These are phyloP conservation scores for Phylloporus sp. DNA, from an alignment of 768 basidiomycete genomes.

Conservation along the genomic window DNA sequence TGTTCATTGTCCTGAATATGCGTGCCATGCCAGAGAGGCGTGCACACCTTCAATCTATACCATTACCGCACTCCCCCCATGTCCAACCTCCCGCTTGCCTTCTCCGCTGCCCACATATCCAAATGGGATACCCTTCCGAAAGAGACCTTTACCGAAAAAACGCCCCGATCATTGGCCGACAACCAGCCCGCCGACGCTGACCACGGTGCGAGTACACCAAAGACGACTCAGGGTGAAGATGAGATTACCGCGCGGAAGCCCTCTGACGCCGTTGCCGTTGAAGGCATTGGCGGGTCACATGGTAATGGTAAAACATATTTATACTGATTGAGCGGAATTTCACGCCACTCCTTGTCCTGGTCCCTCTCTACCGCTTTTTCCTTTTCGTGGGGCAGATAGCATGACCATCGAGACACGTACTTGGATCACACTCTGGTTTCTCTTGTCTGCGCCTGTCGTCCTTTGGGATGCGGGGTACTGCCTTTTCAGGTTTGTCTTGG, in stretches of 20 bases:
- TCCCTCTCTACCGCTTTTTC: neutral
- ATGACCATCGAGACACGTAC: slow-evolving; percentile 52
- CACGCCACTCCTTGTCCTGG: neutral
- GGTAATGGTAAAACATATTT: neutral
- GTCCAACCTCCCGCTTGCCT: slow-evolving; percentile 18
- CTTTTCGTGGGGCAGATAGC: neutral
- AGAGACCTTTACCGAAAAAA: neutral
- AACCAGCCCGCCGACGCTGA: neutral
- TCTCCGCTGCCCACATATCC: slow-evolving; percentile 31
- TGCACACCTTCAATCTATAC: neutral
- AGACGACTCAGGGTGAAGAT: neutral
- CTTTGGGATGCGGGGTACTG: slow-evolving; percentile 83
- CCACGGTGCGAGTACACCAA: neutral
- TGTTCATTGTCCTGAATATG: neutral
- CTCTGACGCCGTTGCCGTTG: neutral
- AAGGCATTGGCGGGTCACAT: neutral
- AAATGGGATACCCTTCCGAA: slow-evolving; percentile 21
- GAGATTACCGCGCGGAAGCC: neutral
- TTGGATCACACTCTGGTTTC: slow-evolving; percentile 68
- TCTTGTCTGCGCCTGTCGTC: slow-evolving; percentile 49
- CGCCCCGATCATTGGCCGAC: neutral
- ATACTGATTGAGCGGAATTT: neutral
- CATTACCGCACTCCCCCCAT: neutral
- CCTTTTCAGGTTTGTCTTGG: slow-evolving; percentile 56
- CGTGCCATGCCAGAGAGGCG: slow-evolving; percentile 13